Percentiles rank a stretch among this genome's conserved stretches.
Evolutionary conservation across 2,329 filamentous ascomycete species (phyloP).

Genomic region (Aureobasidium sp.): DNA sequence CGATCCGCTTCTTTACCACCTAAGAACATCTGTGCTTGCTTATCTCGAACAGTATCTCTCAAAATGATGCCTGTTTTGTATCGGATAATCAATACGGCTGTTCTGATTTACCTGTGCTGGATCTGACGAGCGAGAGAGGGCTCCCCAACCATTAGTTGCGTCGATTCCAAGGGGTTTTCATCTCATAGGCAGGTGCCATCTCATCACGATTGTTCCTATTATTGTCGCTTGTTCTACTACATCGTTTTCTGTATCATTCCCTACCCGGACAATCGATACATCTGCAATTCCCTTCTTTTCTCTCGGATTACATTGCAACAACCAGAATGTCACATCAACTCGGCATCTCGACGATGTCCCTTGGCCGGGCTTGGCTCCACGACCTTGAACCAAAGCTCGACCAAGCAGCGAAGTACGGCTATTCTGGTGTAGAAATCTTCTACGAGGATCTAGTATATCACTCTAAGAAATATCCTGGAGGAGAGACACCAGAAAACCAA

Average conservation of each 20-base stretch:
- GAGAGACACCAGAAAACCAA: conserved; percentile 39
- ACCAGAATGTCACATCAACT: conserved; percentile 47
- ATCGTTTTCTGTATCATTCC: background rate
- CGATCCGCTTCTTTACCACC: background rate
- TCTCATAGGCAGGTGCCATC: background rate
- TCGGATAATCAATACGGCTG: background rate
- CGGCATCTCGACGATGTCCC: conserved; percentile 69
- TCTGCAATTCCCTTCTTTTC: background rate
- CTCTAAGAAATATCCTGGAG: conserved; percentile 43
- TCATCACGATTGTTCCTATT: background rate
- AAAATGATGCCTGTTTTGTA: background rate
- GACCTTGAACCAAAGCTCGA: conserved; percentile 60
- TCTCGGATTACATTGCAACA: background rate
- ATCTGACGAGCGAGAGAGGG: background rate
- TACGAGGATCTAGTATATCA: conserved; percentile 65
- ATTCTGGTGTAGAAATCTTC: conserved; percentile 67
- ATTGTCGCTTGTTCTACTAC: background rate
- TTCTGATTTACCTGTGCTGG: background rate
- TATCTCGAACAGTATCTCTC: background rate
- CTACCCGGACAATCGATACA: background rate
- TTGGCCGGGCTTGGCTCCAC: conserved; percentile 67
- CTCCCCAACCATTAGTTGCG: background rate
- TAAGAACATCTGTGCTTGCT: background rate
- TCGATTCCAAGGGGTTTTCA: background rate
- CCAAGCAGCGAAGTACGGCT: conserved; percentile 57